Conservation (phyloP, 495 filamentous ascomycete species). For the Penicillium verhagenii region DNA sequence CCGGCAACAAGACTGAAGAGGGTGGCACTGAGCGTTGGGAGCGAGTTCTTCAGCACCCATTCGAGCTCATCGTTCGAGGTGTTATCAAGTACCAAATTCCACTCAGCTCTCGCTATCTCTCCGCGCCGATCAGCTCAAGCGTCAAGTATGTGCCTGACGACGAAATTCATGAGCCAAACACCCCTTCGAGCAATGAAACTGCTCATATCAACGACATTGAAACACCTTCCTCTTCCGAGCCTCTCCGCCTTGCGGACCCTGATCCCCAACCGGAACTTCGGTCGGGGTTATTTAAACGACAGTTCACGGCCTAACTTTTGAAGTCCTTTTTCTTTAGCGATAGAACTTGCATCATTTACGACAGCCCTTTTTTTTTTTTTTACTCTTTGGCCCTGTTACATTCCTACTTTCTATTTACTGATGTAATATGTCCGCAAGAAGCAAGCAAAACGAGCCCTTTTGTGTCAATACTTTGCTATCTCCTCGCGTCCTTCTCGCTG, state of each 20-base stretch:
- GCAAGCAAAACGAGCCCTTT: slow-evolving; percentile 10
- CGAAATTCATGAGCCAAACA: slow-evolving; percentile 23
- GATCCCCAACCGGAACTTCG: slow-evolving; percentile 6
- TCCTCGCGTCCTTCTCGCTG: slow-evolving; percentile 11
- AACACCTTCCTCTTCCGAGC: background rate
- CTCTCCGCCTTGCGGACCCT: slow-evolving; percentile 8
- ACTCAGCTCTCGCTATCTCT: slow-evolving; percentile 65
- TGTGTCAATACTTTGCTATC: background rate
- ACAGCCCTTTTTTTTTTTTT: slow-evolving; percentile 16
- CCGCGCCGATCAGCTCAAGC: slow-evolving; percentile 51
- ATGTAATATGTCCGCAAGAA: slow-evolving; percentile 14
- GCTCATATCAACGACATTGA: slow-evolving; percentile 20
- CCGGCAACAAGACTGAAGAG: slow-evolving; percentile 85
- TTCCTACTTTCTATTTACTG: background rate
- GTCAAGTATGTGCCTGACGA: slow-evolving; percentile 52
- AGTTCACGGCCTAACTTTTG: slow-evolving; percentile 26
- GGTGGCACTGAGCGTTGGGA: slow-evolving; percentile 91
- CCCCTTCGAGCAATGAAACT: slow-evolving; percentile 29
- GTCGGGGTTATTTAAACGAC: slow-evolving; percentile 22
- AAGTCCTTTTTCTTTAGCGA: slow-evolving; percentile 20
- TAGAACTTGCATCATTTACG: slow-evolving; percentile 30
- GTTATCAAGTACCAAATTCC: slow-evolving; percentile 87
- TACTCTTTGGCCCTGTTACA: slow-evolving; percentile 4
- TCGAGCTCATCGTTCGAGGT: slow-evolving; percentile 86
- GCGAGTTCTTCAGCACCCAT: slow-evolving; percentile 82